These are phyloP conservation scores for Borovskyia barvae DNA, from an alignment of 208 protist species.

Conservation along the genomic window DNA sequence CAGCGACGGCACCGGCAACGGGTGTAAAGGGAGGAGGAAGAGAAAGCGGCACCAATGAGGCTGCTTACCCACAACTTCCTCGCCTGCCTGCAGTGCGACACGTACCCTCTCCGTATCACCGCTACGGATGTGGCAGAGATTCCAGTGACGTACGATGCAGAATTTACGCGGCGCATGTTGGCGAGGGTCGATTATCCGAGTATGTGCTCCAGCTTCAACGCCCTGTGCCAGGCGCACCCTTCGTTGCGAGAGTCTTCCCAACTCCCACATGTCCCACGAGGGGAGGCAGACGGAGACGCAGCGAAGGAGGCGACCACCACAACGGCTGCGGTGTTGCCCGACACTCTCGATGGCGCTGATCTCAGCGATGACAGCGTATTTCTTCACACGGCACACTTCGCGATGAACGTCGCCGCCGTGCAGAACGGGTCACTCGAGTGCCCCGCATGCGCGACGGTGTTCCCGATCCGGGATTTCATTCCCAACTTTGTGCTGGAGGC, in stretches of 20 bases:
- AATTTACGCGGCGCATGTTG: constrained; percentile 85
- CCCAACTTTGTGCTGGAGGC: constrained; percentile 81
- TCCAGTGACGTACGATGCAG: constrained; percentile 62
- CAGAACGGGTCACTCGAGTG: constrained; percentile 71
- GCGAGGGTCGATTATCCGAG: constrained; percentile 76
- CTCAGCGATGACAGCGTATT: constrained; percentile 51
- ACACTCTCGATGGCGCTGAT: constrained; percentile 58
- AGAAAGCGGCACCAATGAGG: constrained; percentile 45
- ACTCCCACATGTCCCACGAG: neutral
- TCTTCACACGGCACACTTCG: constrained; percentile 61
- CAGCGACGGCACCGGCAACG: too few species aligned
- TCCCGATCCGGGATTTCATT: constrained; percentile 78
- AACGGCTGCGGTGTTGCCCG: constrained; percentile 30
- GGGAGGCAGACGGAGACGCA: neutral
- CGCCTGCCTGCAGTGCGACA: constrained; percentile 79
- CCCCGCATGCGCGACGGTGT: constrained; percentile 57
- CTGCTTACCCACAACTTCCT: constrained; percentile 89
- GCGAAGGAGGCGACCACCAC: neutral
- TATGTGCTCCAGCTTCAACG: constrained; percentile 52
- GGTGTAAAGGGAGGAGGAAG: neutral
- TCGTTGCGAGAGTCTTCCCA: constrained; percentile 8
- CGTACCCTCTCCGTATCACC: constrained; percentile 58
- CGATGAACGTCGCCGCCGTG: constrained; percentile 69
- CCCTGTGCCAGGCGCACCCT: constrained; percentile 32
- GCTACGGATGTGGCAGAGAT: constrained; percentile 50